Percentiles rank a stretch among this genome's conserved stretches.
Evolutionary conservation across 139 green algal species (phyloP).

Genomic region (Chlamydomonas incerta): DNA sequence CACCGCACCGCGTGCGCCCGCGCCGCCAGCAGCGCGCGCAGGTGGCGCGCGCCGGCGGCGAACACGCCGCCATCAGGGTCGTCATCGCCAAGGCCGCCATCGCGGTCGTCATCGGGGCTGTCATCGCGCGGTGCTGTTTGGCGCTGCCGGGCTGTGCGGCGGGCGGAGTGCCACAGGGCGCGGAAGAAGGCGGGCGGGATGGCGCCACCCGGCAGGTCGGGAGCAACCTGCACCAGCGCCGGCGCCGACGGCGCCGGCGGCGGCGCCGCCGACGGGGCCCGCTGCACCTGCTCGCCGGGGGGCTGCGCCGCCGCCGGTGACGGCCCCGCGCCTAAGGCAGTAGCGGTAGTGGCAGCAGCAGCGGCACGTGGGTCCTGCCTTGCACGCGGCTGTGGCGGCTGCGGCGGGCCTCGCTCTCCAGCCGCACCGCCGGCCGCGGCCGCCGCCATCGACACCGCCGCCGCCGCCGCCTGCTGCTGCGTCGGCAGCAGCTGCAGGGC

Average conservation of each 20-base stretch:
- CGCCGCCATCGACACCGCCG: too few species aligned
- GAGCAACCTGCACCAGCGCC: conserved; percentile 9
- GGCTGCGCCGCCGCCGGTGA: neutral
- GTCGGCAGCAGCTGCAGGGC: too few species aligned
- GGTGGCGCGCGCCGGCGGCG: neutral
- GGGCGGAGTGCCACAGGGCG: neutral
- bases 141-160: neutral
- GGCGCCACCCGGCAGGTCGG: neutral
- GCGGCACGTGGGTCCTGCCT: too few species aligned
- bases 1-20: conserved; percentile 15
- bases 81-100: too few species aligned
- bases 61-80: neutral
- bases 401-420: too few species aligned
- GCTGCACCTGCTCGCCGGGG: neutral
- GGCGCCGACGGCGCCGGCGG: neutral
- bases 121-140: too few species aligned
- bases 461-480: neutral
- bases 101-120: too few species aligned
- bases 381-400: neutral
- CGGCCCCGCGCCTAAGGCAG: too few species aligned
- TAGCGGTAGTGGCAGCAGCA: too few species aligned
- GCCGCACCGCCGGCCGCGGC: too few species aligned
- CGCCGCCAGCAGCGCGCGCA: neutral
- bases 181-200: conserved; percentile 30
- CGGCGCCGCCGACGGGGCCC: neutral